Conservation (phyloP, 2,329 filamentous ascomycete genomes). For the Pochonia chlamydosporia region DNA sequence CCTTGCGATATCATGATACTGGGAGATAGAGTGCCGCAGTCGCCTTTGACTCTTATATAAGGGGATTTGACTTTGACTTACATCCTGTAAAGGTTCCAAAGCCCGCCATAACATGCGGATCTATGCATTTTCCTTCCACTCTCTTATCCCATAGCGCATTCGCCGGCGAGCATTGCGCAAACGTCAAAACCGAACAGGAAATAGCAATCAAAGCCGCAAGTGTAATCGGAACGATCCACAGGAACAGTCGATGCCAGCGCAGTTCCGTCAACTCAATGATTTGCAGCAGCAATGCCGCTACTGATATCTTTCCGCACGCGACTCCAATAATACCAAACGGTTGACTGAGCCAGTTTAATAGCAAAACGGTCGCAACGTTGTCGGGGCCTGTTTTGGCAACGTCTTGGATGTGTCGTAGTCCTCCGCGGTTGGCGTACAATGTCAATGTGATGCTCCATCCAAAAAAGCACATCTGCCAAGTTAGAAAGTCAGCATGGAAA, state of each 20-base stretch:
- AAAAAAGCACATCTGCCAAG: slow-evolving; percentile 15
- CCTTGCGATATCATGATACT: too few species aligned
- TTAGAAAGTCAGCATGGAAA: too few species aligned
- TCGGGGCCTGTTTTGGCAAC: slow-evolving; percentile 12
- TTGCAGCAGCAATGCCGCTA: slow-evolving; percentile 14
- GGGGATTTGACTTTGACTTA: too few species aligned
- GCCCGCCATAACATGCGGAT: slow-evolving; percentile 13
- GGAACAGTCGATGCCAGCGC: slow-evolving; percentile 14
- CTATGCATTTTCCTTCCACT: slow-evolving; percentile 12
- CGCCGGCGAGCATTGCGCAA: slow-evolving; percentile 16
- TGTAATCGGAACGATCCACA: slow-evolving; percentile 14
- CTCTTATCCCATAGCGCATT: slow-evolving; percentile 14
- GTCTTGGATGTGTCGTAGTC: slow-evolving; percentile 12
- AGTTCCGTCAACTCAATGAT: slow-evolving; percentile 14
- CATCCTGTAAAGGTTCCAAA: slow-evolving; percentile 16
- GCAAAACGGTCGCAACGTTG: slow-evolving; percentile 13
- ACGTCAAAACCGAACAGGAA: slow-evolving; percentile 14
- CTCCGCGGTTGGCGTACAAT: slow-evolving; percentile 12
- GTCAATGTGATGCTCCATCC: slow-evolving; percentile 14
- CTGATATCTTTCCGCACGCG: slow-evolving; percentile 15
- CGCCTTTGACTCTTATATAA: too few species aligned
- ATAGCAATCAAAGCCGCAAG: slow-evolving; percentile 13
- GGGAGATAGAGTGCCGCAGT: too few species aligned
- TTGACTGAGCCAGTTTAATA: slow-evolving; percentile 16
- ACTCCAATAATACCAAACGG: slow-evolving; percentile 15